Base-by-base conservation (phyloP, 2,329 filamentous ascomycete species). In the Fusarium phyllophilum region DNA sequence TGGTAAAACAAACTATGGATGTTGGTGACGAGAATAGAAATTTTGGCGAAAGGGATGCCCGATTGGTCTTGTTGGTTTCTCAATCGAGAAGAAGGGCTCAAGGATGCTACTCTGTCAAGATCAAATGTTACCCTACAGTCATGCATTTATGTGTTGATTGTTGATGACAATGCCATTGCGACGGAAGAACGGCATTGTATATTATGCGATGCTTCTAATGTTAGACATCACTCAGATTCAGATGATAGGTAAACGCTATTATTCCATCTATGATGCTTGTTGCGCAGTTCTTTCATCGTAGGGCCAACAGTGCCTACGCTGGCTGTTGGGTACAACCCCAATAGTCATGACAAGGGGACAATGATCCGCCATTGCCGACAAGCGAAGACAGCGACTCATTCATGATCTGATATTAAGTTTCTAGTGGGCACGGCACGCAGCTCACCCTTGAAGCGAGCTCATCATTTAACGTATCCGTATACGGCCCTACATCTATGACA, bases 1-100 rank as follows among this genome's bases (percentile, higher is more conserved):
- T 54, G 34, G 45, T 70, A 58, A 70, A 70, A 58, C 59, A 70
- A 39, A 42, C 66, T 49, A 48, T 31, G 26, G 34, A 26, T 44
- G 34, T 24, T 58, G 36, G 29, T 8, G 31, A 42, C 24, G 10
- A 49, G n/a, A 49, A 62, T 20, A 55, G 39, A 33, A 44, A n/a
- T 41, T 17, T 29, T 55, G 41, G 33, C 56, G 41, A 49, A 38
- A 45, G 13, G 26, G 5, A 49, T 67, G 17, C 63, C 42, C 34
- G 36, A 49, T 56, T 55, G 4, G 48, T 36, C 8, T 48, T 13
- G 6, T 3, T 34, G 15, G 17, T 38, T 54, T 33, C 5, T 44
- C 13, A 39, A 26, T 61, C n/a, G 12, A n/a, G 62, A 33, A 17
- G 6, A 5, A 33, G 20, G 6, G 20, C 3, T 38, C 22, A 26